These are phyloP conservation scores for Xanthoceras sorbifolium DNA, from an alignment of 345 rosid genomes.

Conservation along the genomic window DNA sequence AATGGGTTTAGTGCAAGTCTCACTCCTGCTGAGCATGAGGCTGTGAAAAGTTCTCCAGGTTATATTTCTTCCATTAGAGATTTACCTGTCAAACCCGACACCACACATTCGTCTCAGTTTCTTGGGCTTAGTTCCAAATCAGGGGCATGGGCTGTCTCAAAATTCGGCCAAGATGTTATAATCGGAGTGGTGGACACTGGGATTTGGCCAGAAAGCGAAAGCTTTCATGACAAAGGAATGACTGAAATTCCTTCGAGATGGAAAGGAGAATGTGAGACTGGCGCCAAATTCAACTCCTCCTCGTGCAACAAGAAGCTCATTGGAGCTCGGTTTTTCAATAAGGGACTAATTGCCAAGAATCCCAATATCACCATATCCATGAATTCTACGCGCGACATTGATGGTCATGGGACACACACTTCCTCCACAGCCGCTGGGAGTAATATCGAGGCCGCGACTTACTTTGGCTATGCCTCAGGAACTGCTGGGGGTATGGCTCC, in stretches of 20 bases:
- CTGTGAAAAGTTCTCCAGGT: conserved; percentile 39
- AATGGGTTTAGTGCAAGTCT: conserved; percentile 55
- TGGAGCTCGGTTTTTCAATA: conserved; percentile 55
- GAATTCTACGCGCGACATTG: conserved; percentile 53
- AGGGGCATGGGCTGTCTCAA: conserved; percentile 44
- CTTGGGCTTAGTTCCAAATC: conserved; percentile 33
- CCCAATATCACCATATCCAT: conserved; percentile 40
- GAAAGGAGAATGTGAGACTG: conserved; percentile 52
- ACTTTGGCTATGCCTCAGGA: conserved; percentile 53
- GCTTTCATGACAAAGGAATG: conserved; percentile 43
- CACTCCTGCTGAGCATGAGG: conserved; percentile 33
- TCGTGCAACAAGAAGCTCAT: conserved; percentile 57
- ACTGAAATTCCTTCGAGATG: conserved; percentile 39
- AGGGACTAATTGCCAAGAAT: conserved; percentile 35
- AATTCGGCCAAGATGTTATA: conserved; percentile 45
- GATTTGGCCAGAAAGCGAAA: conserved; percentile 55
- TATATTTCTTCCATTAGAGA: conserved; percentile 41
- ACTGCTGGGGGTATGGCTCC: conserved; percentile 50
- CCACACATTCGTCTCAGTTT: conserved; percentile 45
- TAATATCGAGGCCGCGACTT: conserved; percentile 35
- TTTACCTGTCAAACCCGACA: conserved; percentile 36
- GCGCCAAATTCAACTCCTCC: conserved; percentile 47
- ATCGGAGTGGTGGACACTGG: conserved; percentile 52
- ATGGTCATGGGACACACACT: conserved; percentile 64
- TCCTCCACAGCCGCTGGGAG: conserved; percentile 56